Conservation (phyloP, 805 yeast genomes). For the Yamadazyma kitorensis region DNA sequence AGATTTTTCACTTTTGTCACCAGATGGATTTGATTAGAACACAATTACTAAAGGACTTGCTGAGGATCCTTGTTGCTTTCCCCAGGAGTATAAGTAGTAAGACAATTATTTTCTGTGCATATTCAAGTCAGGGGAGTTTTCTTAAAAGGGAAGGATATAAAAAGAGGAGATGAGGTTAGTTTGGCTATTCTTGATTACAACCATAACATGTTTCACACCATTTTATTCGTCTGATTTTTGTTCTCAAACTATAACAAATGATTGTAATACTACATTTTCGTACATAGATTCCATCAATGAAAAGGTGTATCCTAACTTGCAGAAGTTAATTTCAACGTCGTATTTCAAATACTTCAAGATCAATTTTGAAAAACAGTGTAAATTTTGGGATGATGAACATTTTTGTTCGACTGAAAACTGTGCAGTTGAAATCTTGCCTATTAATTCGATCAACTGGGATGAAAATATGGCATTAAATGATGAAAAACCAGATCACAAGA, state of each 20-base stretch:
- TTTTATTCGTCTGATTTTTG: conserved; percentile 44
- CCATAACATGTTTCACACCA: conserved; percentile 24
- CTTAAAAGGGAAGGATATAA: too few species aligned
- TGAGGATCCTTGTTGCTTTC: too few species aligned
- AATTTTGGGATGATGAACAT: conserved; percentile 80
- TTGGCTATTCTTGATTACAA: too few species aligned
- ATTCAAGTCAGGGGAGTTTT: too few species aligned
- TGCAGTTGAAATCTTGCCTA: conserved; percentile 71
- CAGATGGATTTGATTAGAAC: too few species aligned
- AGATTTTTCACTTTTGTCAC: too few species aligned
- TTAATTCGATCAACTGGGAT: conserved; percentile 64
- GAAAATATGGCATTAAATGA: conserved; percentile 12
- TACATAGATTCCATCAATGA: conserved; percentile 39
- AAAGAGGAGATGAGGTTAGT: too few species aligned
- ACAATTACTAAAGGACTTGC: too few species aligned
- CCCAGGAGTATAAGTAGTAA: too few species aligned
- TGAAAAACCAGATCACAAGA: conserved; percentile 8
- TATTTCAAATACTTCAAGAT: conserved; percentile 87
- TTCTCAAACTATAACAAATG: conserved; percentile 42
- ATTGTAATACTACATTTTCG: conserved; percentile 44
- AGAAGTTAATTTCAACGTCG: conserved; percentile 61
- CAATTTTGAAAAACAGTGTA: conserved; percentile 79
- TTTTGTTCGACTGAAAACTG: conserved; percentile 85
- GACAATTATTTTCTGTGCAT: too few species aligned
- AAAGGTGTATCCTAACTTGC: conserved; percentile 46